These are phyloP conservation scores for Kwoniella bestiolae DNA, from an alignment of 768 basidiomycete species.

Conservation along the genomic window DNA sequence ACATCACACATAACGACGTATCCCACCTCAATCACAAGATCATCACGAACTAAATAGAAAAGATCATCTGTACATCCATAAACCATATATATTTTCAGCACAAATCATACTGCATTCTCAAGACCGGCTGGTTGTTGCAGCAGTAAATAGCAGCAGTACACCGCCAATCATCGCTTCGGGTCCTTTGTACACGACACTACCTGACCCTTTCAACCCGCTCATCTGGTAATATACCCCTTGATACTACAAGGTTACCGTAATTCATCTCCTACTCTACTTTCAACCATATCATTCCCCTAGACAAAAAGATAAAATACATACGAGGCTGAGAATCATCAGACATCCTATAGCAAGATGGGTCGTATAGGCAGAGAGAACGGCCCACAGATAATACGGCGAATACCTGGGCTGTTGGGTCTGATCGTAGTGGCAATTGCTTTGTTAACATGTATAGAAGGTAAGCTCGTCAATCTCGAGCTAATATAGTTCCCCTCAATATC, in stretches of 20 bases:
- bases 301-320: not conserved
- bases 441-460: conserved; percentile 2
- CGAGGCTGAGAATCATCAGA: not conserved
- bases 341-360: not conserved
- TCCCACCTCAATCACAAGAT: not conserved
- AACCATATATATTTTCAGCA: too few species aligned
- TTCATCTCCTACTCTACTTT: not conserved
- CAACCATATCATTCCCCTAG: not conserved
- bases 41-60: too few species aligned
- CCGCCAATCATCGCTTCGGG: not conserved
- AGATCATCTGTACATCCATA: too few species aligned
- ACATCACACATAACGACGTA: not conserved
- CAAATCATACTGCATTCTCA: too few species aligned
- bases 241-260: not conserved
- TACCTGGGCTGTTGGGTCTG: conserved; percentile 1
- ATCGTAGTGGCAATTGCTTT: conserved; percentile 2
- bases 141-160: not conserved
- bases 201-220: not conserved
- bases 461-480: not conserved
- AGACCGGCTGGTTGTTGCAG: not conserved
- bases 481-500: not conserved
- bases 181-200: conserved; percentile 4
- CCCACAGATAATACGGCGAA: not conserved
- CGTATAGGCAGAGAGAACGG: not conserved
- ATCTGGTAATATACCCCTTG: not conserved